Evolutionary conservation across 202 grass and related monocot genomes (phyloP), one percentile per base, ranked within the genome.

Genomic region (Brachypodium distachyon): DNA sequence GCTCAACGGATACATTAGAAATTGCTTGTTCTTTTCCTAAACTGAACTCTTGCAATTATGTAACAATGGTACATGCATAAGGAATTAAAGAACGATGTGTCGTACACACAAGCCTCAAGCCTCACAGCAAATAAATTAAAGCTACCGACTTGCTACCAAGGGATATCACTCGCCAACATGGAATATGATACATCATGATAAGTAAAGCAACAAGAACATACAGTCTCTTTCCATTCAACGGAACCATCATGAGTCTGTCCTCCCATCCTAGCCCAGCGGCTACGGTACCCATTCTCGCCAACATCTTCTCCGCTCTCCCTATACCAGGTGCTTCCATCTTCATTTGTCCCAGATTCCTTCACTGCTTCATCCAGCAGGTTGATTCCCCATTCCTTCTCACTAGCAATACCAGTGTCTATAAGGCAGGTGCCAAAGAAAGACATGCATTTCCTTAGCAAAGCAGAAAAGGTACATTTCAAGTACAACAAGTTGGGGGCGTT

Each of bases 371-470:
- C 95, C 34, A 94, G 74, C 71, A 98, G 73, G 66, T 90, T 98
- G 78, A 98, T 98, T 50, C 96, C 96, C 96, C 96, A 98, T 12
- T 98, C 96, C 82, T 95, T 95, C 87, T 95, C 96, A 90, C 96
- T 98, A 85, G 91, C 96, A 88, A 98, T 98, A 76, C 96, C 96
- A 84, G 91, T 98, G 78, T 98, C 96, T 98, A 88, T 77, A 91
- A 76, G 76, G 40, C 67, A 97, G 82, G 77, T 77, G 85, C 51
- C 78, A 93, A 90, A 90, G 60, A 88, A 85, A 82, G 76, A 85
- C 58, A 81, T 70, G 25, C 62, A 85, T 75, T 85, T 81, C 34
- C 74, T 93, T 77, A 85, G 84, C 70, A 80, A 62, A 76, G 6
- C 55, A 51, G 31, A 80, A 17, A 68, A 12, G 18, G 23, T 65